These are phyloP conservation scores for Gossypium davidsonii DNA, from an alignment of 441 rosid genomes.

Conservation along the genomic window DNA sequence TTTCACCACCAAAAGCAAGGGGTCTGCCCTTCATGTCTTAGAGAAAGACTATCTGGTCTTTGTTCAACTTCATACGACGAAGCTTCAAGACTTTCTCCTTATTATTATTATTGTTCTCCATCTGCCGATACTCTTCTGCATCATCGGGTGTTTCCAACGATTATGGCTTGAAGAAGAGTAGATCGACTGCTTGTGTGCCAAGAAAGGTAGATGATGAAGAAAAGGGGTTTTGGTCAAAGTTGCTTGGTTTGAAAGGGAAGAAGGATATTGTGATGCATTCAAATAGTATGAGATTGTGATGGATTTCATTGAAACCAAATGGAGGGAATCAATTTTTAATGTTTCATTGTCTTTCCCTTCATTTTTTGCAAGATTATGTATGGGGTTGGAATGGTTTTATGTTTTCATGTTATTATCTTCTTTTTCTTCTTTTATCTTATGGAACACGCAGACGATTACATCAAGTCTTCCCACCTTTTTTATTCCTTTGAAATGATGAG, in stretches of 20 bases:
- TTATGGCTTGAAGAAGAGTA: conserved; percentile 61
- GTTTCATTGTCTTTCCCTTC: too few species aligned
- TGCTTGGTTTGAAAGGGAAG: conserved; percentile 48
- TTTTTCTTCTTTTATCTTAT: too few species aligned
- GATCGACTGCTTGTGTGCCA: conserved; percentile 50
- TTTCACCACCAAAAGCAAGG: conserved; percentile 40
- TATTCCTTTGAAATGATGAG: too few species aligned
- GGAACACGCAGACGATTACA: too few species aligned
- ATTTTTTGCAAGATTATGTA: too few species aligned
- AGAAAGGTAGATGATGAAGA: conserved; percentile 24
- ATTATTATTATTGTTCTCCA: not conserved
- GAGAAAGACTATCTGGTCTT: conserved; percentile 49
- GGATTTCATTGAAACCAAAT: not conserved
- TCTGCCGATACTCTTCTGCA: not conserved
- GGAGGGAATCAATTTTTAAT: not conserved
- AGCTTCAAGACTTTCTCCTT: conserved; percentile 4
- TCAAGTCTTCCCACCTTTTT: too few species aligned
- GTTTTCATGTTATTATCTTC: too few species aligned
- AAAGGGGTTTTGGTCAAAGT: conserved; percentile 62
- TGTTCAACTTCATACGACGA: conserved; percentile 17
- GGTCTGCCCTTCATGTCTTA: conserved; percentile 65
- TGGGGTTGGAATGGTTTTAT: too few species aligned
- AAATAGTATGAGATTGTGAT: not conserved
- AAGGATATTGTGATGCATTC: conserved; percentile 21
- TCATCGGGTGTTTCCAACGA: not conserved